Evolutionary conservation across 495 filamentous ascomycete species (phyloP).

Genomic region (Bacidia rubella): DNA sequence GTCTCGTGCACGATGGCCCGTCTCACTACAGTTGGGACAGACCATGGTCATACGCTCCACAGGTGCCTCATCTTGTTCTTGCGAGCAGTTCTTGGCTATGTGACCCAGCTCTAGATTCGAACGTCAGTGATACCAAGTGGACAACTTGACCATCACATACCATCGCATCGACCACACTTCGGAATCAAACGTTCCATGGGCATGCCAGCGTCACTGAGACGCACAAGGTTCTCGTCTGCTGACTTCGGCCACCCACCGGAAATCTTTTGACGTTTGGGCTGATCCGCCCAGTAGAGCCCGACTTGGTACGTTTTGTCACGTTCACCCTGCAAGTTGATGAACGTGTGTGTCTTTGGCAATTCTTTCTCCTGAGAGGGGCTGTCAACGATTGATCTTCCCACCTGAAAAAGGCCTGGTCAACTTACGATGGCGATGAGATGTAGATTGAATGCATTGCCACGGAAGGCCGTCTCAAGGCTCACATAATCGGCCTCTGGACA

Average conservation of each 20-base stretch:
- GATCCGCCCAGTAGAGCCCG: constrained; percentile 48
- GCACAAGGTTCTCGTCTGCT: constrained; percentile 57
- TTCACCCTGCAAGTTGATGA: constrained; percentile 77
- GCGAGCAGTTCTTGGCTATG: constrained; percentile 45
- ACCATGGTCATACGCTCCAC: constrained; percentile 38
- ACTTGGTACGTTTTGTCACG: constrained; percentile 61
- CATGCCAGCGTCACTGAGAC: constrained; percentile 59
- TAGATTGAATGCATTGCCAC: constrained; percentile 43
- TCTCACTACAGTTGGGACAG: constrained; percentile 62
- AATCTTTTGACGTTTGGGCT: constrained; percentile 48
- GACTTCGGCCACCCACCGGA: constrained; percentile 50
- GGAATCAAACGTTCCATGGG: constrained; percentile 50
- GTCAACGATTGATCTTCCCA: not conserved
- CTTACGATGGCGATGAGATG: constrained; percentile 61
- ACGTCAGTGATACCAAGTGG: not conserved
- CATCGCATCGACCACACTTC: constrained; percentile 56
- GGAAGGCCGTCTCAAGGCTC: constrained; percentile 65
- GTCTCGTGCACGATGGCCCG: constrained; percentile 58
- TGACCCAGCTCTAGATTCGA: constrained; percentile 74
- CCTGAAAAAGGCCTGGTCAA: not conserved
- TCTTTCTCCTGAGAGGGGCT: constrained; percentile 35
- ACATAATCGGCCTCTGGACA: constrained; percentile 48
- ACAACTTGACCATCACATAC: no score
- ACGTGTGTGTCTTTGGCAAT: constrained; percentile 45
- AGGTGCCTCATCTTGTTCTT: constrained; percentile 39